Evolutionary conservation across 352 stramenopile species (phyloP).

Genomic region (Phytophthora meadii): DNA sequence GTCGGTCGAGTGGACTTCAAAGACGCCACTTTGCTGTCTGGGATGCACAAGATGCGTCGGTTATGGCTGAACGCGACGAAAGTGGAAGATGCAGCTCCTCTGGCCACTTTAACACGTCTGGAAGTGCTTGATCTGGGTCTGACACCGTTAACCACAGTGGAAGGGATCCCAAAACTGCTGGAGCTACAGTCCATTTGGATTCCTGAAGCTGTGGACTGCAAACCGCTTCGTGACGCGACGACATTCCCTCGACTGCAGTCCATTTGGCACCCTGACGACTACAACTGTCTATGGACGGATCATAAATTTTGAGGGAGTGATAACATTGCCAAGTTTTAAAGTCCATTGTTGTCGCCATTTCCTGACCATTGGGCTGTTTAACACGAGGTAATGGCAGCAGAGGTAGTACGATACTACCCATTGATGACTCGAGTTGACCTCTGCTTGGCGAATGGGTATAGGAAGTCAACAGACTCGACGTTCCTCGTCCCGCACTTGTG

Average conservation of each 20-base stretch:
- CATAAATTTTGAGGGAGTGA: constrained; percentile 45
- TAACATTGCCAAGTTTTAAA: background rate
- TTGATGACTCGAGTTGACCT: constrained; percentile 14
- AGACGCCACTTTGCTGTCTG: constrained; percentile 46
- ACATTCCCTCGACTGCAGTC: constrained; percentile 53
- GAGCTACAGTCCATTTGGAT: constrained; percentile 60
- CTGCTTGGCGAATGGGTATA: background rate
- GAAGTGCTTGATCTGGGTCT: constrained; percentile 59
- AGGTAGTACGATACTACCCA: background rate
- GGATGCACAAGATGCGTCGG: constrained; percentile 46
- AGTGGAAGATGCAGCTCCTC: constrained; percentile 43
- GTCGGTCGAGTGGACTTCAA: constrained; percentile 69
- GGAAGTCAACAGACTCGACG: constrained; percentile 4
- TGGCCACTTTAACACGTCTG: constrained; percentile 43
- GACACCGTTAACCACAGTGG: constrained; percentile 51
- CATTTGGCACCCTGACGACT: constrained; percentile 70
- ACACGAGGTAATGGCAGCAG: constrained; percentile 10
- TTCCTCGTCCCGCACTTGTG: constrained; percentile 10
- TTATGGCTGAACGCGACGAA: constrained; percentile 64
- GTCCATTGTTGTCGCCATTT: background rate
- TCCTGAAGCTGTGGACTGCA: constrained; percentile 50
- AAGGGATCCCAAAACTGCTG: constrained; percentile 40
- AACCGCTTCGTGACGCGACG: constrained; percentile 42
- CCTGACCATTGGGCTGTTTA: background rate
- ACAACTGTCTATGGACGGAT: constrained; percentile 72